Conservation (phyloP, 352 stramenopile species). For the Thalassiosira hispida region DNA sequence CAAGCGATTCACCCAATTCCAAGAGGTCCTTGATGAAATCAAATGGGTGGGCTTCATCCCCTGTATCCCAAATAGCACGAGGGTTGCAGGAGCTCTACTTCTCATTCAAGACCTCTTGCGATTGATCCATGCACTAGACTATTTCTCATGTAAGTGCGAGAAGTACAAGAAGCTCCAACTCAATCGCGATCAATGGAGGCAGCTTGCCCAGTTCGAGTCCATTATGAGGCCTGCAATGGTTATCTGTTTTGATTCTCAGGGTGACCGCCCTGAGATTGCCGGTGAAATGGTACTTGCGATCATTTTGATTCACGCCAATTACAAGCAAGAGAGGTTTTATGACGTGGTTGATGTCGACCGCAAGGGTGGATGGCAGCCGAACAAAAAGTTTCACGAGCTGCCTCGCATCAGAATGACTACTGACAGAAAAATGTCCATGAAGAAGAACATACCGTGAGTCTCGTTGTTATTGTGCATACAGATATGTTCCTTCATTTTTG, state of each 20-base stretch:
- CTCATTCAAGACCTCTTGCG: not conserved
- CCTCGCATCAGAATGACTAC: slow-evolving; percentile 7
- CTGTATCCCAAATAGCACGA: not conserved
- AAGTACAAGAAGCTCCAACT: not conserved
- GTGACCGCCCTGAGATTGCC: not conserved
- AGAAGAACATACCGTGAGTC: not conserved
- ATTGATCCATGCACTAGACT: not conserved
- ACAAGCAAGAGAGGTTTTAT: not conserved
- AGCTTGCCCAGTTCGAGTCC: slow-evolving; percentile 6
- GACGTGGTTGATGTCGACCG: not conserved
- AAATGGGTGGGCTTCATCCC: no score
- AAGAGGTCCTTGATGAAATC: not conserved
- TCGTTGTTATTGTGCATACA: no score
- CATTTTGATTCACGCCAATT: not conserved
- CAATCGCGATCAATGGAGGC: not conserved
- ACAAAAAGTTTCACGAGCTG: not conserved
- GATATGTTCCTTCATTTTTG: not conserved
- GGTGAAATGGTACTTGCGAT: slow-evolving; percentile 5
- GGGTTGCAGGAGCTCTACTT: not conserved
- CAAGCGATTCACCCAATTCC: not conserved
- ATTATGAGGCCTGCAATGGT: slow-evolving; percentile 1
- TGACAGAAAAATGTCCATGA: not conserved
- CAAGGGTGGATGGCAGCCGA: not conserved
- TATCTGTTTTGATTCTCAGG: slow-evolving; percentile 3
- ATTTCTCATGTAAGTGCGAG: not conserved